Percentiles rank a stretch among this genome's conserved stretches.
Evolutionary conservation across 176 grass and related monocot genomes (phyloP).

Genomic region (Oryza rufipogon): DNA sequence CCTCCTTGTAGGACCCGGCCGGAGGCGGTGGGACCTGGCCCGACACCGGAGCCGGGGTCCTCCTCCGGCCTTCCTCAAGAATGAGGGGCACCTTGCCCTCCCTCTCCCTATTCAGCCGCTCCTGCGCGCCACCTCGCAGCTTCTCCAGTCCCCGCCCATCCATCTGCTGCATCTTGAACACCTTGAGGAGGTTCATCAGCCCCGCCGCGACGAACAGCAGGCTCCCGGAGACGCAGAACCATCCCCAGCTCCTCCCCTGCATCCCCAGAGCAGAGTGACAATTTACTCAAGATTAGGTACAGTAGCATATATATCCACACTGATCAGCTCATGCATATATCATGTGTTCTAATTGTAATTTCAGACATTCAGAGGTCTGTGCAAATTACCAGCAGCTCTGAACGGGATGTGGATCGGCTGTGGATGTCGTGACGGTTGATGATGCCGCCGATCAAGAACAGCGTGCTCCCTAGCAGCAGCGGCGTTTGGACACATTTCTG

Average conservation of each 20-base stretch:
- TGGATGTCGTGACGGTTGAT: slow-evolving; percentile 48
- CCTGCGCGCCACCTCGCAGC: slow-evolving; percentile 67
- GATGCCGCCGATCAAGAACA: slow-evolving; percentile 66
- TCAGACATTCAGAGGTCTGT: background rate
- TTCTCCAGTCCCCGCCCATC: slow-evolving; percentile 68
- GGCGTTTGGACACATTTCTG: slow-evolving; percentile 86
- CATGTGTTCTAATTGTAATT: background rate
- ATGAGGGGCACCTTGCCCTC: slow-evolving; percentile 85
- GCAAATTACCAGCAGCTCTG: slow-evolving; percentile 46
- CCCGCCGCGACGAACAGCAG: slow-evolving; percentile 61
- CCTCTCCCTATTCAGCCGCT: slow-evolving; percentile 55
- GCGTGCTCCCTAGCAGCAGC: slow-evolving; percentile 68
- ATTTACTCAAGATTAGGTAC: background rate
- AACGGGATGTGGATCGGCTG: background rate
- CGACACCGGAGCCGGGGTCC: background rate
- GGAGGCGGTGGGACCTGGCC: slow-evolving; percentile 14
- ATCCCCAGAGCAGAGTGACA: slow-evolving; percentile 19
- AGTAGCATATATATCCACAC: too few relatives aligned
- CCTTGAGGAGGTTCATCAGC: slow-evolving; percentile 76
- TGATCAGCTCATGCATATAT: background rate
- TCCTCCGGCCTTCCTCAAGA: slow-evolving; percentile 50
- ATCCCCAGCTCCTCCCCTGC: slow-evolving; percentile 70
- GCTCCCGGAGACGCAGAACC: slow-evolving; percentile 67
- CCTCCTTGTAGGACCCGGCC: slow-evolving; percentile 65
- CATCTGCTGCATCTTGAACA: slow-evolving; percentile 93